These are phyloP conservation scores for sorghum (Sorghum bicolor) DNA, from an alignment of 176 grass and related monocot genomes.

Conservation along the genomic window DNA sequence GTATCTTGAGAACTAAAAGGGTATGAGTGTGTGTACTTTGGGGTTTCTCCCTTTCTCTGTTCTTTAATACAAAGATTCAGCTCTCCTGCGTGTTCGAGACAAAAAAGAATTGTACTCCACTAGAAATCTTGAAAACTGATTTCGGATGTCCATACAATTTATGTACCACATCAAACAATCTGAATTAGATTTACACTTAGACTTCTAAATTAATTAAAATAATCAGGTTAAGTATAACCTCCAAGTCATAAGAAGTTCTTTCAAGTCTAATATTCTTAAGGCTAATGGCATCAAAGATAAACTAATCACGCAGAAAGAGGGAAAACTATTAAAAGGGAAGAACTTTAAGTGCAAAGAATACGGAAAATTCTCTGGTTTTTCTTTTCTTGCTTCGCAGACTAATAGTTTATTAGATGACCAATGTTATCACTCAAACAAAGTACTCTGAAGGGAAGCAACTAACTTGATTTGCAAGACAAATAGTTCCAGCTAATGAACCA, in stretches of 20 bases:
- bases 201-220: not conserved
- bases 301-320: not conserved
- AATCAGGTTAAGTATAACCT: not conserved
- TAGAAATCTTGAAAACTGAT: not conserved
- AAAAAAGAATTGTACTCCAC: not conserved
- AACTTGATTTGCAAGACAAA: not conserved
- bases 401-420: not conserved
- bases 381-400: not conserved
- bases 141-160: not conserved
- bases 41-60: not conserved
- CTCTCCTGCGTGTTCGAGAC: not conserved
- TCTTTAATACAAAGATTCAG: not conserved
- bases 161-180: constrained; percentile 1
- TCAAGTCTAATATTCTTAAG: not conserved
- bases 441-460: not conserved
- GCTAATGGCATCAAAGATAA: not conserved
- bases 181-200: not conserved
- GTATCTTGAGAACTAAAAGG: not conserved
- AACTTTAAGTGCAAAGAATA: not conserved
- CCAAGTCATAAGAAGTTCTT: not conserved
- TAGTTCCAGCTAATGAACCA: not conserved
- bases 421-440: not conserved
- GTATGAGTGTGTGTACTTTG: not conserved
- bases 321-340: not conserved
- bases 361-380: not conserved